Base-by-base conservation (phyloP, 2,329 filamentous ascomycete genomes). In the Cercospora zeina region DNA sequence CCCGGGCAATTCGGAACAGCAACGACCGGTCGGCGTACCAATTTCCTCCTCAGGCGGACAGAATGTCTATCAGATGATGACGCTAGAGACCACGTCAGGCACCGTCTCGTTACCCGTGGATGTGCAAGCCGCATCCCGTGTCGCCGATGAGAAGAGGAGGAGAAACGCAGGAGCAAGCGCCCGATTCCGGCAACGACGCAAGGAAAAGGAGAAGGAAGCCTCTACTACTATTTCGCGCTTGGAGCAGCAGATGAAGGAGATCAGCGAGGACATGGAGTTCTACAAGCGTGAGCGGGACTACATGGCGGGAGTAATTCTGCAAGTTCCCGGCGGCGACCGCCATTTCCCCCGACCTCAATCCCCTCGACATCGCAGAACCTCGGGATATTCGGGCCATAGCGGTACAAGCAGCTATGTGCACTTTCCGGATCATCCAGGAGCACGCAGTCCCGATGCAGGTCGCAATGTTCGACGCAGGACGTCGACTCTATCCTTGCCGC, bases 111-210 rank as follows among this genome's bases (percentile, higher is more conserved):
- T 93, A 54, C 87, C 88, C 13, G 86, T 93, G 9, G 91, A 96
- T 73, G 86, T 90, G 47, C 89, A 91, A 68, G 89, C 91, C 69
- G 91, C 89, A 11, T 96, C 91, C 11, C 88, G 87, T 68, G 86
- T 90, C 69, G 89, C 90, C 39, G 90, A 95, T 71, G 90, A 96
- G 75, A 96, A 95, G 77, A 83, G 91, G 60, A 88, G 89, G 74
- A 85, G 91, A 56, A 96, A 96, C 71, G 91, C 91, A 42, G 89
- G 89, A 53, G 91, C 91, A 5, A 96, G 91, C 61, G 90, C 90
- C 53, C 84, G 91, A 62, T 95, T 96, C 67, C 85, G 91, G 59
- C 86, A 87, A 71, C 84, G 92, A 63, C 87, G 91, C 72, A 96
- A 96, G 77, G 90, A 92, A 71, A 88, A 89, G 74, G 90, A 93